Percentiles rank a stretch among this genome's conserved stretches.
These are phyloP conservation scores for Sporisorium sorghi DNA, from an alignment of 1,284 basidiomycete genomes.

Conservation along the genomic window DNA sequence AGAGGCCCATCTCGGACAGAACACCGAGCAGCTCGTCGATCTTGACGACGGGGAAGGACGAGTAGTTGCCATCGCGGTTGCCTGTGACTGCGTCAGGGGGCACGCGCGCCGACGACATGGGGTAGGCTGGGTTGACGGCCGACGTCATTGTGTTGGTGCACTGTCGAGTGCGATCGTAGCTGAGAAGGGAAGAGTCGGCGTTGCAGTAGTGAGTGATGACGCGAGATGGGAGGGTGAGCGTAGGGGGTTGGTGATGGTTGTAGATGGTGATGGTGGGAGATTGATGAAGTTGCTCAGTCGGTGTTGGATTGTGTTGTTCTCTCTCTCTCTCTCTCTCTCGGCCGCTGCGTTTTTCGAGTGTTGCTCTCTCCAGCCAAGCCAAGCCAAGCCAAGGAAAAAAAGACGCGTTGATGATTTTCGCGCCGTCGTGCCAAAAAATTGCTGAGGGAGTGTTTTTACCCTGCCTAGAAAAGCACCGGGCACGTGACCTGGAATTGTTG, in stretches of 20 bases:
- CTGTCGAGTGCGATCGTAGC: slow-evolving; percentile 2
- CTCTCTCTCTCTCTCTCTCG: not conserved
- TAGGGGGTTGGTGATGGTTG: not conserved
- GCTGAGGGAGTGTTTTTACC: too few species aligned
- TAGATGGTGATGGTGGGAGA: slow-evolving; percentile 2
- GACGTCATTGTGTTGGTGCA: slow-evolving; percentile 36
- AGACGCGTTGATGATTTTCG: too few species aligned
- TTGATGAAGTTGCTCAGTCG: not conserved
- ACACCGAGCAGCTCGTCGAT: slow-evolving; percentile 60
- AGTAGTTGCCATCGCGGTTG: slow-evolving; percentile 56
- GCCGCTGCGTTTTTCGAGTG: slow-evolving; percentile 11
- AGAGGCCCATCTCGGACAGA: slow-evolving; percentile 58
- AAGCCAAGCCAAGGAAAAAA: too few species aligned
- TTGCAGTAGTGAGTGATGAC: not conserved
- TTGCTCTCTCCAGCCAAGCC: too few species aligned
- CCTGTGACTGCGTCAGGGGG: slow-evolving; percentile 44
- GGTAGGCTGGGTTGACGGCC: slow-evolving; percentile 32
- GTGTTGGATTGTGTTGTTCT: slow-evolving; percentile 26
- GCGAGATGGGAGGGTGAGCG: not conserved
- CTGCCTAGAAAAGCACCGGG: too few species aligned
- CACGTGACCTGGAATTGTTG: slow-evolving; percentile 36
- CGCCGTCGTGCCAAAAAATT: slow-evolving; percentile 3
- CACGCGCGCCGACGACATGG: slow-evolving; percentile 44
- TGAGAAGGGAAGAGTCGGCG: too few species aligned
- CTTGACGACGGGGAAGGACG: slow-evolving; percentile 62